A percentile compares a stretch with the other conserved stretches of the same genome.
phyloP scores from a whole-genome alignment of 257 asterid genomes.

The Nicotiana noctiflora region DNA sequence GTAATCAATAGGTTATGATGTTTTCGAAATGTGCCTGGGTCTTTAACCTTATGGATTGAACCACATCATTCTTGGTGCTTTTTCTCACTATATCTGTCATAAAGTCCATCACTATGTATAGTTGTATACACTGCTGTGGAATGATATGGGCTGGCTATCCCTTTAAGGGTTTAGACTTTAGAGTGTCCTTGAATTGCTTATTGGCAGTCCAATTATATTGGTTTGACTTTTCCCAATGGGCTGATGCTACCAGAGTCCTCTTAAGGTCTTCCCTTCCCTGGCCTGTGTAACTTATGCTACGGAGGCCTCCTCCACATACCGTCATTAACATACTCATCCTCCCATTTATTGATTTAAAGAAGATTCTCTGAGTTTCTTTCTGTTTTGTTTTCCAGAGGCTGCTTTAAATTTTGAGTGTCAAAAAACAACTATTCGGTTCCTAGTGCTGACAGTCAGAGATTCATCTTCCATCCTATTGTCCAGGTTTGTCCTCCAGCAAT shows the following conservation, averaged over 20 bases:
- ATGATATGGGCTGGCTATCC: not conserved
- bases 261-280: not conserved
- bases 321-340: not conserved
- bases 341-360: constrained; percentile 8
- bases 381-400: constrained; percentile 32
- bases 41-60: constrained; percentile 75
- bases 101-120: constrained; percentile 6
- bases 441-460: constrained; percentile 18
- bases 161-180: constrained; percentile 5
- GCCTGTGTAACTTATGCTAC: not conserved
- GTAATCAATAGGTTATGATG: constrained; percentile 24
- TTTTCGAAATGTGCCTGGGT: constrained; percentile 72
- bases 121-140: not conserved
- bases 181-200: not conserved
- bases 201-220: not conserved
- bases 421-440: constrained; percentile 21
- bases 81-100: not conserved
- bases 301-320: not conserved
- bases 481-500: constrained; percentile 26
- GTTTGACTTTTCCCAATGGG: not conserved
- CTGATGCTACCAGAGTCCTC: not conserved
- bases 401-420: constrained; percentile 25
- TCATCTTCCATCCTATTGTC: constrained; percentile 20
- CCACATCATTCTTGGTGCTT: constrained; percentile 21
- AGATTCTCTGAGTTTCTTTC: constrained; percentile 25